A percentile compares a stretch with the other conserved stretches of the same genome.
phyloP scores from a whole-genome alignment of 345 rosid genomes.

The Boechera stricta region DNA sequence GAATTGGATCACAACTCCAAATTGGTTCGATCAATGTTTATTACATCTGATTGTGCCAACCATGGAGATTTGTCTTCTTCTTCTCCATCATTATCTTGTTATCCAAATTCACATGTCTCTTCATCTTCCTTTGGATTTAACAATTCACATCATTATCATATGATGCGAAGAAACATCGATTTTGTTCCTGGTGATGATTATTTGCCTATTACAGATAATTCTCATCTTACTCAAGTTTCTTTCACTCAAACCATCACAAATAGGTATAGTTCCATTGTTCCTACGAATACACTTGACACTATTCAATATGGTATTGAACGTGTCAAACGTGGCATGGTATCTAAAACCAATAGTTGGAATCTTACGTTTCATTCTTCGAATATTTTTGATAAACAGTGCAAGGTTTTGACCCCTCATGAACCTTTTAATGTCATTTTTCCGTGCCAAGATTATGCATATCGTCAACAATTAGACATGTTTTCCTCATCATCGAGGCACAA shows the following conservation, averaged over 20 bases:
- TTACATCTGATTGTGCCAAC: neutral
- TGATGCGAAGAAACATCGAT: constrained; percentile 1
- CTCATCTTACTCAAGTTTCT: constrained; percentile 16
- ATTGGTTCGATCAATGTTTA: constrained; percentile 8
- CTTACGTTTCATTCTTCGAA: neutral
- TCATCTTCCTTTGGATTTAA: constrained; percentile 21
- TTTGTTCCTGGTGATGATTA: neutral
- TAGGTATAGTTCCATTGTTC: neutral
- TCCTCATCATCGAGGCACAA: neutral
- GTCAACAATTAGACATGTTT: neutral
- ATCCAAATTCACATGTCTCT: constrained; percentile 12
- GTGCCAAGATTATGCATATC: neutral
- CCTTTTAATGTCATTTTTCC: constrained; percentile 23
- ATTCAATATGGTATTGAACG: neutral
- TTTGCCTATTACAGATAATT: constrained; percentile 2
- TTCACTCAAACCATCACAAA: constrained; percentile 34
- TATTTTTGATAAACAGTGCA: neutral
- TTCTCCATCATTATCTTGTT: neutral
- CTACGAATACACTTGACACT: neutral
- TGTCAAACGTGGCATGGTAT: neutral
- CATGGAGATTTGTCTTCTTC: constrained; percentile 7
- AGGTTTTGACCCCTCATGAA: neutral
- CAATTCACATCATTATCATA: neutral
- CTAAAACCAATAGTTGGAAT: neutral
- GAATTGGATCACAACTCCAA: constrained; percentile 14